These are phyloP conservation scores for Aspergillus thermomutatus DNA, from an alignment of 2,329 filamentous ascomycete species.

Conservation along the genomic window DNA sequence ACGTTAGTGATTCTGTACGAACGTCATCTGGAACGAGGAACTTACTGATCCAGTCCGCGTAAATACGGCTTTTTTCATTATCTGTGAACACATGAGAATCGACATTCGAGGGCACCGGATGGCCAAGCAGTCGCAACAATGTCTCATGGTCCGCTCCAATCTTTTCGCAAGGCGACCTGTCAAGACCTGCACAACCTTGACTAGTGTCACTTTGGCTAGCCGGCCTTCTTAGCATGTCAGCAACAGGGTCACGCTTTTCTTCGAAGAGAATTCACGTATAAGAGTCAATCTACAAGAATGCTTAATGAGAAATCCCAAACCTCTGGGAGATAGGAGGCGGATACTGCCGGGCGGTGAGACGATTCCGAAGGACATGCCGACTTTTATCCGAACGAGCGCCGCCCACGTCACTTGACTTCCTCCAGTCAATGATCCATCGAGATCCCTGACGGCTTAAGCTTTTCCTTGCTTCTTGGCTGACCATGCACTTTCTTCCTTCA, in stretches of 20 bases:
- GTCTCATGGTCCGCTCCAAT: not conserved
- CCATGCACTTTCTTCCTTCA: not conserved
- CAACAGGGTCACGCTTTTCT: not conserved
- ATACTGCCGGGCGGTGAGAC: not conserved
- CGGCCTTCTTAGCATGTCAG: not conserved
- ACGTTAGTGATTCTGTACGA: conserved; percentile 2
- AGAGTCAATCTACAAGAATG: not conserved
- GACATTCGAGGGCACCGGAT: not conserved
- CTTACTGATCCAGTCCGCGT: conserved; percentile 30
- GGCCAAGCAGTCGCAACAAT: not conserved
- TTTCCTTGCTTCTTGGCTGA: not conserved
- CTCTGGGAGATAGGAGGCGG: not conserved
- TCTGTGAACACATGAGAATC: conserved; percentile 7
- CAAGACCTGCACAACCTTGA: not conserved
- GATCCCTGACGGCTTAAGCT: not conserved
- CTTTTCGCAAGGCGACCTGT: not conserved
- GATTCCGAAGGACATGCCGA: not conserved
- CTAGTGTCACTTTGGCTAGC: no score
- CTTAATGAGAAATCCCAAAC: not conserved
- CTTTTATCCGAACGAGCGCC: not conserved
- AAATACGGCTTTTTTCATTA: conserved; percentile 21
- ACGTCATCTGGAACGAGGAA: not conserved
- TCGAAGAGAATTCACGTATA: no score
- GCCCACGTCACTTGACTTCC: not conserved
- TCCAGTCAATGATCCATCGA: not conserved